phyloP scores from a whole-genome alignment of 2,329 filamentous ascomycete species.

The Nigrograna mackinnonii region DNA sequence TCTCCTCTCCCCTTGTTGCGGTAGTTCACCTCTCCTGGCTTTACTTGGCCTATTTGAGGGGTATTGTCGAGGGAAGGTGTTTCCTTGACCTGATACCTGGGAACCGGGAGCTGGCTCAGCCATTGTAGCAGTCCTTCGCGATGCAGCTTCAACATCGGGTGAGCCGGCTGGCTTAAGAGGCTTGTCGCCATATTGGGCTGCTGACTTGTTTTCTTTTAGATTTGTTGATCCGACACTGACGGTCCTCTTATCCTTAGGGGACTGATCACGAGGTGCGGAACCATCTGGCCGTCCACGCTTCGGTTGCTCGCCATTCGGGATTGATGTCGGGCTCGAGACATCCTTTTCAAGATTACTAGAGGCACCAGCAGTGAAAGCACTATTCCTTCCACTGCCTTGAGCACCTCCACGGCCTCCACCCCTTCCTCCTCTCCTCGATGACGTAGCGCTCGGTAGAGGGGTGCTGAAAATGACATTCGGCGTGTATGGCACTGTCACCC shows the following conservation, averaged over 20 bases:
- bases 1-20: conserved; percentile 30
- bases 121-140: conserved; percentile 19
- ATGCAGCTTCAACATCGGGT: conserved; percentile 26
- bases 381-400: conserved; percentile 57
- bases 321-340: conserved; percentile 16
- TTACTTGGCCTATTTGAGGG: conserved; percentile 30
- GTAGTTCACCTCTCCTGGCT: conserved; percentile 33
- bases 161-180: conserved; percentile 18
- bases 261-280: conserved; percentile 25
- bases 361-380: conserved; percentile 44
- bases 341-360: conserved; percentile 43
- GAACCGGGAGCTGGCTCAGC: conserved; percentile 15
- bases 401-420: conserved; percentile 59
- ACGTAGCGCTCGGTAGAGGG: conserved; percentile 62
- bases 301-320: conserved; percentile 34
- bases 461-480: conserved; percentile 88
- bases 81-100: conserved; percentile 22
- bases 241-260: conserved; percentile 39
- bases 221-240: conserved; percentile 34
- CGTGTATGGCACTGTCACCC: conserved; percentile 81
- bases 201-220: conserved; percentile 27
- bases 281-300: conserved; percentile 36
- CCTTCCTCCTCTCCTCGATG: conserved; percentile 43
- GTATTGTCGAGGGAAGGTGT: conserved; percentile 32
- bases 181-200: conserved; percentile 26